These are phyloP conservation scores for Viola odorata DNA, from an alignment of 345 rosid species.

Conservation along the genomic window DNA sequence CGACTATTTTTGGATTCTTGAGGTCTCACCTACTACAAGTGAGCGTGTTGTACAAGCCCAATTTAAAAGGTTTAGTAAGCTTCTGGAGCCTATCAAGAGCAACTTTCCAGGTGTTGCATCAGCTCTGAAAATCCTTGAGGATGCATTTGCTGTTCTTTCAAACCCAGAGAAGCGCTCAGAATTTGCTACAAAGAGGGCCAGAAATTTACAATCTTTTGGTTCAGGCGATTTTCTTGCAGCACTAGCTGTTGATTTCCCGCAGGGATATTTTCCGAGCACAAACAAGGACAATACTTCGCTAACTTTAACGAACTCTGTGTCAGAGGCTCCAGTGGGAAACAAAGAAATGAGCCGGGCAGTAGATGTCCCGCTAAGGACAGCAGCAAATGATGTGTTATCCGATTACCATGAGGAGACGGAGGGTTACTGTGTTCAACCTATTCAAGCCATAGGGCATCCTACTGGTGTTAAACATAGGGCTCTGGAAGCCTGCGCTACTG, in stretches of 20 bases:
- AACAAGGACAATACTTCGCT: too few species aligned
- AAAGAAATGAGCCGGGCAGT: too few species aligned
- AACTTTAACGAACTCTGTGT: too few species aligned
- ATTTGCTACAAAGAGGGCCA: constrained; percentile 7
- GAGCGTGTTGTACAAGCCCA: background rate
- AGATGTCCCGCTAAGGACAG: too few species aligned
- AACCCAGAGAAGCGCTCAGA: background rate
- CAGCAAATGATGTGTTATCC: background rate
- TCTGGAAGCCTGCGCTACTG: background rate
- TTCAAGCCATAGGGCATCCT: background rate
- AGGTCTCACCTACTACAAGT: constrained; percentile 4
- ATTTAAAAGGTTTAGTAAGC: background rate
- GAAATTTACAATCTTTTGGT: background rate
- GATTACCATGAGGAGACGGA: background rate
- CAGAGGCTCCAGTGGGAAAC: too few species aligned
- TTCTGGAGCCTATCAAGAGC: constrained; percentile 1
- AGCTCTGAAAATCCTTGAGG: constrained; percentile 4
- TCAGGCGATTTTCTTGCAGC: background rate
- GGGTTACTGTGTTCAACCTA: too few species aligned
- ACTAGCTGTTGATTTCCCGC: background rate
- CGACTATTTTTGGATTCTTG: constrained; percentile 3
- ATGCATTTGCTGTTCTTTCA: constrained; percentile 6
- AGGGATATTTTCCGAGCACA: too few species aligned
- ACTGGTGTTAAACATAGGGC: background rate
- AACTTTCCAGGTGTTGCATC: constrained; percentile 9